These are phyloP conservation scores for Saposhnikovia divaricata DNA, from an alignment of 129 eudicot species.

Conservation along the genomic window DNA sequence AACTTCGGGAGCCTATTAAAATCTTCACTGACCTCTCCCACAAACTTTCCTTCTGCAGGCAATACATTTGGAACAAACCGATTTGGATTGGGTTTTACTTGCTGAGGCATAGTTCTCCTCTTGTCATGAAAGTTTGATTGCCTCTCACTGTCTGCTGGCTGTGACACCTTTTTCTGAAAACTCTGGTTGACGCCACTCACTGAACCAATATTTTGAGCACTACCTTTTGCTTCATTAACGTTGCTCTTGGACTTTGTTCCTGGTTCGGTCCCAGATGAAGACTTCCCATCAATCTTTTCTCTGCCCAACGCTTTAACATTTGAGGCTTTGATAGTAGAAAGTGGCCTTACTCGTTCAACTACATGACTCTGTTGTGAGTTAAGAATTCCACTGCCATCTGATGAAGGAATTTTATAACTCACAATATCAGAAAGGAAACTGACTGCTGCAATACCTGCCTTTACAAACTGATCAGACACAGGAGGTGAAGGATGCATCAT, in stretches of 20 bases:
- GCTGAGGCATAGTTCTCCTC: conserved; percentile 35
- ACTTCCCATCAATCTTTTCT: conserved; percentile 27
- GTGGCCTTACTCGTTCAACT: conserved; percentile 41
- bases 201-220: conserved; percentile 30
- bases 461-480: conserved; percentile 62
- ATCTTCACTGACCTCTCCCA: conserved; percentile 23
- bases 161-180: conserved; percentile 20
- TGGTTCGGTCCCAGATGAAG: conserved; percentile 28
- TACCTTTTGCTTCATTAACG: conserved; percentile 27
- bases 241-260: conserved; percentile 23
- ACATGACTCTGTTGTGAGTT: conserved; percentile 35
- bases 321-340: conserved; percentile 28
- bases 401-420: conserved; percentile 61
- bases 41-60: conserved; percentile 31
- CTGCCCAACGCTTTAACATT: conserved; percentile 34
- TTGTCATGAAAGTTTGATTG: conserved; percentile 20
- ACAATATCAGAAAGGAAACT: conserved; percentile 67
- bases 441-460: conserved; percentile 92
- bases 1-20: conserved; percentile 27
- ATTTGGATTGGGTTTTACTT: conserved; percentile 39
- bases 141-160: conserved; percentile 17
- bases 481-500: conserved; percentile 45
- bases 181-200: conserved; percentile 17
- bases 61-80: conserved; percentile 29
- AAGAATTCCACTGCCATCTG: conserved; percentile 48